Evolutionary conservation across 1,284 basidiomycete species (phyloP).

Genomic region (Tilletia walkeri): DNA sequence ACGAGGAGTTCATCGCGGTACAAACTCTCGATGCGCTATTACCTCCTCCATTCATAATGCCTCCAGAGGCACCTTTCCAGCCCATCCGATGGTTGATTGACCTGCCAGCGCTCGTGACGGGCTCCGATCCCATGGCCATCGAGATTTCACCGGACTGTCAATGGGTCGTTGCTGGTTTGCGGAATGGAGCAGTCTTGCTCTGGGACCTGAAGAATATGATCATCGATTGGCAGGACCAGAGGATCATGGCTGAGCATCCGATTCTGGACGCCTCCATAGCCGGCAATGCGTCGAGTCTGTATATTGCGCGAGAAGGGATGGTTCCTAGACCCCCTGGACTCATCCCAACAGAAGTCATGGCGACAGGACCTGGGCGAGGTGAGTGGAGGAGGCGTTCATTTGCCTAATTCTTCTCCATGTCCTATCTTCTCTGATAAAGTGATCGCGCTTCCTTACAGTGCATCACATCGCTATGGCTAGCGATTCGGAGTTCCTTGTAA

Average conservation of each 20-base stretch:
- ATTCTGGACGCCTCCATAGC: too few relatives aligned
- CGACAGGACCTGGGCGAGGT: too few relatives aligned
- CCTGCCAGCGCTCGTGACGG: neutral
- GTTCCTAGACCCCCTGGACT: too few relatives aligned
- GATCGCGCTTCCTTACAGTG: neutral
- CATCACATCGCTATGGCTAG: constrained; percentile 9
- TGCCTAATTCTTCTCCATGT: too few relatives aligned
- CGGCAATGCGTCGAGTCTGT: too few relatives aligned
- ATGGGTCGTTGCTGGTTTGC: neutral
- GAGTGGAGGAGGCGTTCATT: too few relatives aligned
- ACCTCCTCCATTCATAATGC: neutral
- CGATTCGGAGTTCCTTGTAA: neutral
- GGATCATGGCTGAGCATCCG: too few relatives aligned
- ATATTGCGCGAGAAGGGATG: too few relatives aligned
- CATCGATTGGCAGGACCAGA: constrained; percentile 1
- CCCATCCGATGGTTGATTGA: neutral
- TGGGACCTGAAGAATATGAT: constrained; percentile 1
- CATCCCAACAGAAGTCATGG: too few relatives aligned
- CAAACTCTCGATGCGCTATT: neutral
- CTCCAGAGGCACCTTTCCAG: neutral
- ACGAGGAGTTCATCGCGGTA: neutral
- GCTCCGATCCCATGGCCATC: neutral
- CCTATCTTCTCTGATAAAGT: too few relatives aligned
- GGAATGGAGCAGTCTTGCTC: neutral
- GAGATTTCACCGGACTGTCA: neutral